Percentiles rank a stretch among this genome's conserved stretches.
These are phyloP conservation scores for Trypanosoma scelopori DNA, from an alignment of 208 protist species.

Conservation along the genomic window DNA sequence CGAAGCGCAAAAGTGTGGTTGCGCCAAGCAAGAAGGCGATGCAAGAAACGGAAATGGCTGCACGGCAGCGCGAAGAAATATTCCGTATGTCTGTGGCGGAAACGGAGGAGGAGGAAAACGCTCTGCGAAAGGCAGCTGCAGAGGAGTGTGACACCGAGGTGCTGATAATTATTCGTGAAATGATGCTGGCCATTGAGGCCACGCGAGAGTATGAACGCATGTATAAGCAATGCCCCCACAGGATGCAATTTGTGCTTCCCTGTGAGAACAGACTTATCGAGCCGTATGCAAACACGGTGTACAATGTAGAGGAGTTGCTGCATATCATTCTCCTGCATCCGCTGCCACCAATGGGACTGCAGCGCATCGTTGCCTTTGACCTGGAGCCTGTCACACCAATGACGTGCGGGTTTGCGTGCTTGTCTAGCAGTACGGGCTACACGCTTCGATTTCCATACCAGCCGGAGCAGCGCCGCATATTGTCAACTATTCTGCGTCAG, in stretches of 20 bases:
- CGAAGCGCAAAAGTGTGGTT: conserved; percentile 18
- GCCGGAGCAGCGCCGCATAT: conserved; percentile 65
- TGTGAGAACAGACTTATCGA: conserved; percentile 61
- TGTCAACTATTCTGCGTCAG: conserved; percentile 54
- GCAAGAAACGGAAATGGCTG: conserved; percentile 56
- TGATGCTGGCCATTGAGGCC: conserved; percentile 49
- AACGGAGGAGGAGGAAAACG: conserved; percentile 61
- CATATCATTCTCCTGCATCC: conserved; percentile 52
- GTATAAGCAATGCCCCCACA: conserved; percentile 46
- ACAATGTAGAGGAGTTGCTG: conserved; percentile 73
- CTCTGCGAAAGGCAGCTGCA: conserved; percentile 31
- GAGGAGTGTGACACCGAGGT: conserved; percentile 68
- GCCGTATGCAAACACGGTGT: conserved; percentile 61
- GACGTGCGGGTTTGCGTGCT: conserved; percentile 56
- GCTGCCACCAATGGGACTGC: conserved; percentile 54
- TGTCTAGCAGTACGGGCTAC: conserved; percentile 85
- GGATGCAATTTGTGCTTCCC: conserved; percentile 58
- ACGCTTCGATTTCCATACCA: conserved; percentile 72
- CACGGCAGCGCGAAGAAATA: conserved; percentile 50
- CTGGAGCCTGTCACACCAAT: conserved; percentile 73
- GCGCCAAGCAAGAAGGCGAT: conserved; percentile 46
- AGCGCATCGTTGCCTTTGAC: conserved; percentile 80
- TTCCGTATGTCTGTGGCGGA: conserved; percentile 43
- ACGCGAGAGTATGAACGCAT: conserved; percentile 67
- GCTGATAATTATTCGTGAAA: conserved; percentile 55